These are phyloP conservation scores for Fennellomyces sp. DNA, from an alignment of 371 early-diverging fungal genomes.

Conservation along the genomic window DNA sequence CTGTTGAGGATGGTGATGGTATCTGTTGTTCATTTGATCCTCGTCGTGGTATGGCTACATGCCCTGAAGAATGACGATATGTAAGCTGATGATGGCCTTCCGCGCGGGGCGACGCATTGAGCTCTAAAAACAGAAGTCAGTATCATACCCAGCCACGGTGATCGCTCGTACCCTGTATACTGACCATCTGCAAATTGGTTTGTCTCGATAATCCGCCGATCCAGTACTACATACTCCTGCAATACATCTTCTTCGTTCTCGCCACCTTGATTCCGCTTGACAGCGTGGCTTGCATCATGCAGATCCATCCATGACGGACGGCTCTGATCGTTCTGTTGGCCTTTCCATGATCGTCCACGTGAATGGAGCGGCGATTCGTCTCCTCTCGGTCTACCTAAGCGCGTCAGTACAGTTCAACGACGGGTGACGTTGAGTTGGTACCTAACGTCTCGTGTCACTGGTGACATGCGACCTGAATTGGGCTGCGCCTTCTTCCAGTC, in stretches of 20 bases:
- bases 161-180: neutral
- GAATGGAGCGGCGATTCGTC: conserved; percentile 3
- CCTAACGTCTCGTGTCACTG: neutral
- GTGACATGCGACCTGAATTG: neutral
- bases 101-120: conserved; percentile 23
- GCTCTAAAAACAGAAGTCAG: conserved; percentile 11
- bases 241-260: conserved; percentile 60
- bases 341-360: conserved; percentile 1
- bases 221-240: conserved; percentile 87
- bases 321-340: neutral
- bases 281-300: neutral
- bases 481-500: neutral
- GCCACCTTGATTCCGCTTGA: conserved; percentile 4
- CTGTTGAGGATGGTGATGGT: conserved; percentile 27
- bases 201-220: conserved; percentile 81
- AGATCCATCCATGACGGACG: neutral
- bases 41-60: conserved; percentile 19
- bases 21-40: conserved; percentile 15
- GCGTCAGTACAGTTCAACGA: no score
- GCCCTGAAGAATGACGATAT: conserved; percentile 6
- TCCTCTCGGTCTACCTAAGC: neutral
- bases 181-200: conserved; percentile 87
- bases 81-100: neutral
- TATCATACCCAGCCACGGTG: no score
- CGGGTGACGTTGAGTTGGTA: no score